Conservation (phyloP, 176 grass and related monocot species). For the Rhynchospora breviuscula region DNA sequence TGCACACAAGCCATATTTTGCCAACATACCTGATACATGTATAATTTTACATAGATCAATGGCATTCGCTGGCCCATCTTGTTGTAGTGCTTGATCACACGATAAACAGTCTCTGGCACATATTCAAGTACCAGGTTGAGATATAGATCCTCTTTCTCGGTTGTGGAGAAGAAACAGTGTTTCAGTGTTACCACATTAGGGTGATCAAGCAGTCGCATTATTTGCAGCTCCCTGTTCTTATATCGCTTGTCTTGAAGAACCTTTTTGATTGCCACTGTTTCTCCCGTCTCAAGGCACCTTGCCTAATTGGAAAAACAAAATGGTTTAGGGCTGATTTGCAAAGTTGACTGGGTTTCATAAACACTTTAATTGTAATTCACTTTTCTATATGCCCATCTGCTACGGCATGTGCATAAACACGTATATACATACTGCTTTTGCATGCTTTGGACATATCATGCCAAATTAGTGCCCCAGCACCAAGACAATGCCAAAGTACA, state of each 20-base stretch:
- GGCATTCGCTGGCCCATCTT: constrained; percentile 73
- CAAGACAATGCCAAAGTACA: not conserved
- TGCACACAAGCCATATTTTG: not conserved
- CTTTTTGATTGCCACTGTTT: constrained; percentile 77
- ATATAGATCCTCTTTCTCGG: constrained; percentile 65
- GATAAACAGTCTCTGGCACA: constrained; percentile 67
- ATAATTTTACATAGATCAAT: constrained; percentile 67
- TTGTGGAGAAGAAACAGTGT: constrained; percentile 72
- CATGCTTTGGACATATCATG: not conserved
- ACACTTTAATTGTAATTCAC: not conserved
- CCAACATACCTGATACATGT: constrained; percentile 49
- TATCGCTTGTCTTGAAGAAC: constrained; percentile 79
- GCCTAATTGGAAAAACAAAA: constrained; percentile 38
- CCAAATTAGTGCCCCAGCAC: not conserved
- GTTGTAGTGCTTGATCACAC: constrained; percentile 70
- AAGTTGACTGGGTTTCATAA: too few relatives aligned
- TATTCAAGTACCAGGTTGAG: constrained; percentile 68
- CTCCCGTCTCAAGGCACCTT: constrained; percentile 69
- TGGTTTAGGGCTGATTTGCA: not conserved
- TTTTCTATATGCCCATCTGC: not conserved
- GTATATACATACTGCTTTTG: not conserved
- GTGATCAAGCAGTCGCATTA: constrained; percentile 66
- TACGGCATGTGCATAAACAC: not conserved
- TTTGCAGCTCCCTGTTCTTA: constrained; percentile 73
- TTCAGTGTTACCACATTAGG: constrained; percentile 66